Evolutionary conservation across 805 yeast genomes (phyloP).

Genomic region (Candida suzukii): DNA sequence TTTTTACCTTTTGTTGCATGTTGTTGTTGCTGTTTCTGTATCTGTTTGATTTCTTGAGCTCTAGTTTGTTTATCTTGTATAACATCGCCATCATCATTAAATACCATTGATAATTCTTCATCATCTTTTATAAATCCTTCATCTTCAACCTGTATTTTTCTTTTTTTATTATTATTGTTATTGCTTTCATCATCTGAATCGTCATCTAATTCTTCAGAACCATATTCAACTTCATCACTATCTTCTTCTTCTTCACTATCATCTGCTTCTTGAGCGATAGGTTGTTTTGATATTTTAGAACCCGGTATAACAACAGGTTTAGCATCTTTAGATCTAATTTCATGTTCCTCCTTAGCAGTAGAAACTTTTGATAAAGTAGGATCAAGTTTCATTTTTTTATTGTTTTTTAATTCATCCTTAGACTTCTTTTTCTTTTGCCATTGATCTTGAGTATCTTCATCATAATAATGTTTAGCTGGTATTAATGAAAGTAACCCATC

Average conservation of each 20-base stretch:
- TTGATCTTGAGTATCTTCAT: constrained; percentile 82
- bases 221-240: constrained; percentile 8
- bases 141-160: constrained; percentile 3
- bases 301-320: constrained; percentile 35
- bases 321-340: constrained; percentile 48
- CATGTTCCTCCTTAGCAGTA: constrained; percentile 55
- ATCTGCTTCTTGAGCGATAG: constrained; percentile 16
- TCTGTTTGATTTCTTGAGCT: constrained; percentile 5
- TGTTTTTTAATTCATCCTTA: constrained; percentile 53
- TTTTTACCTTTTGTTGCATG: constrained; percentile 4
- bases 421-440: constrained; percentile 82
- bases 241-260: constrained; percentile 22
- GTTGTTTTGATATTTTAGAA: constrained; percentile 10
- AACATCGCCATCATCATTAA: constrained; percentile 70
- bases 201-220: constrained; percentile 9
- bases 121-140: constrained; percentile 4
- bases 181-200: constrained; percentile 39
- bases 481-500: constrained; percentile 84
- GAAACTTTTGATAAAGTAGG: constrained; percentile 46
- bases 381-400: constrained; percentile 67
- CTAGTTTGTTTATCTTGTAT: constrained; percentile 16
- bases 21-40: constrained; percentile 2
- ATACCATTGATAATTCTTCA: constrained; percentile 31
- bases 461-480: constrained; percentile 91
- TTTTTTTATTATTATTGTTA: constrained; percentile 10